Conservation (phyloP, 2,329 filamentous ascomycete species). For the Clonostachys rhizophaga region DNA sequence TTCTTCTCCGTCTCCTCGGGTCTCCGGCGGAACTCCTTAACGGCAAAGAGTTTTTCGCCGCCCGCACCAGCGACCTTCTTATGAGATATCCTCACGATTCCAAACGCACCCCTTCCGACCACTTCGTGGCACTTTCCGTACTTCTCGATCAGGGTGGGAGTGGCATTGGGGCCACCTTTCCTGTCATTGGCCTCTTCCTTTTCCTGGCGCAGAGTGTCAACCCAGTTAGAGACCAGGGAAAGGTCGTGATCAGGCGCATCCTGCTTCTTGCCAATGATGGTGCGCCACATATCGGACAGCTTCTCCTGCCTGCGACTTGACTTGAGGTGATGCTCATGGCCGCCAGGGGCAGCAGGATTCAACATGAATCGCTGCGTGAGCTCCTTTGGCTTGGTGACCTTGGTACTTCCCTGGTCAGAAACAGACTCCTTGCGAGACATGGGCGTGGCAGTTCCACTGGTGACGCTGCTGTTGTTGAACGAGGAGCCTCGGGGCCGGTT, state of each 20-base stretch:
- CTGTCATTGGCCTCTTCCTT: constrained; percentile 81
- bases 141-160: constrained; percentile 79
- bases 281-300: constrained; percentile 84
- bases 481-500: constrained; percentile 23
- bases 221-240: constrained; percentile 93
- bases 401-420: constrained; percentile 27
- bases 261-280: constrained; percentile 79
- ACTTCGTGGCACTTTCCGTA: constrained; percentile 99
- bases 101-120: constrained; percentile 92
- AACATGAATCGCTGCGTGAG: constrained; percentile 42
- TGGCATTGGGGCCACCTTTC: constrained; percentile 69
- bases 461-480: background rate
- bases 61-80: constrained; percentile 82
- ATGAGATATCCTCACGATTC: constrained; percentile 95
- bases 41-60: constrained; percentile 88
- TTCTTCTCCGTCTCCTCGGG: constrained; percentile 95
- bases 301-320: constrained; percentile 92
- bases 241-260: constrained; percentile 71
- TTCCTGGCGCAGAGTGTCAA: constrained; percentile 86
- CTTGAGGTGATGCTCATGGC: constrained; percentile 84
- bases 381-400: constrained; percentile 15
- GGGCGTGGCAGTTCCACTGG: constrained; percentile 26
- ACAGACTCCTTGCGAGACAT: constrained; percentile 37
- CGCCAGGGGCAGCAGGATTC: constrained; percentile 51
- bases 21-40: constrained; percentile 94